phyloP scores from a whole-genome alignment of 2,329 filamentous ascomycete genomes.

The Ascochyta clinopodiicola region DNA sequence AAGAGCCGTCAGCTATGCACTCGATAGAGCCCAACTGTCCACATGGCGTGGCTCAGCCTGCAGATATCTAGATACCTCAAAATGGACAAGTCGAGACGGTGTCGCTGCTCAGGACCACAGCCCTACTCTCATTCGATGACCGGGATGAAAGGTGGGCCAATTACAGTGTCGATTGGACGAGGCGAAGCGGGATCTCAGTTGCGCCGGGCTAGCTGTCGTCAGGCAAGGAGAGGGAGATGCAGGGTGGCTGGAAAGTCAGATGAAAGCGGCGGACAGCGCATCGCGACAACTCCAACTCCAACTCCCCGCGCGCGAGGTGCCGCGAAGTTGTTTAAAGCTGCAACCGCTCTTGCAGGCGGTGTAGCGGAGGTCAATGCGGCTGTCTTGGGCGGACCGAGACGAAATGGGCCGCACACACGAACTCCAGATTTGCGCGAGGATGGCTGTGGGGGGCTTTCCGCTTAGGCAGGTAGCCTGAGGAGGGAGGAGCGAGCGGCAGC shows the following conservation, averaged over 20 bases:
- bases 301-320: slow-evolving; percentile 35
- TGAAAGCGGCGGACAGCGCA: slow-evolving; percentile 46
- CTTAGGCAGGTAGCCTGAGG: slow-evolving; percentile 11
- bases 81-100: slow-evolving; percentile 39
- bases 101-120: slow-evolving; percentile 33
- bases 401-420: slow-evolving; percentile 30
- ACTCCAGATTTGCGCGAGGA: slow-evolving; percentile 28
- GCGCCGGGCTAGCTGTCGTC: slow-evolving; percentile 45
- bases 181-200: slow-evolving; percentile 40
- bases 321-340: slow-evolving; percentile 36
- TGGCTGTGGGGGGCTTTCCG: slow-evolving; percentile 18
- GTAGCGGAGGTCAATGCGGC: slow-evolving; percentile 48
- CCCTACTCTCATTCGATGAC: slow-evolving; percentile 44
- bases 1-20: slow-evolving; percentile 36
- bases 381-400: slow-evolving; percentile 39
- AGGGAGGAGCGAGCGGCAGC: slow-evolving; percentile 6
- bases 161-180: slow-evolving; percentile 38
- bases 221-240: slow-evolving; percentile 39
- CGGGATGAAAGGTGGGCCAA: slow-evolving; percentile 37
- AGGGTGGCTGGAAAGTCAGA: slow-evolving; percentile 41
- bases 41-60: slow-evolving; percentile 33
- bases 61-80: slow-evolving; percentile 40
- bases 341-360: slow-evolving; percentile 47
- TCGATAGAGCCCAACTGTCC: slow-evolving; percentile 16
- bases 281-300: slow-evolving; percentile 45